Evolutionary conservation across 2,329 filamentous ascomycete genomes (phyloP).

Genomic region (Emergomyces pasteurianus): DNA sequence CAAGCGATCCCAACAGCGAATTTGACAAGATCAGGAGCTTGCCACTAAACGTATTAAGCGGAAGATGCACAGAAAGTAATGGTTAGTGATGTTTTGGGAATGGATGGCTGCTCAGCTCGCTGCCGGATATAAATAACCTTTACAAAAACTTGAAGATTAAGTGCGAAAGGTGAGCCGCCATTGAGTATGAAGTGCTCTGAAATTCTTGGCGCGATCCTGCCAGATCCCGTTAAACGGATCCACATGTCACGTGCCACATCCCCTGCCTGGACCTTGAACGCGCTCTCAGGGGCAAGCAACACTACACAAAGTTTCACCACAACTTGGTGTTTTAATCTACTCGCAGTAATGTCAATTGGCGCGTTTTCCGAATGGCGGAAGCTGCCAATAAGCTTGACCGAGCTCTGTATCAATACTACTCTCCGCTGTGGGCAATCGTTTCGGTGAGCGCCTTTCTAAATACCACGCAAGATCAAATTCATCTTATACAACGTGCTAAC

Average conservation of each 20-base stretch:
- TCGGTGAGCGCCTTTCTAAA: conserved; percentile 31
- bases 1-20: background rate
- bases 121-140: background rate
- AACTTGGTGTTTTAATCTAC: background rate
- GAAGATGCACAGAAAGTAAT: background rate
- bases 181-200: background rate
- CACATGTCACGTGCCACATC: background rate
- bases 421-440: conserved; percentile 94
- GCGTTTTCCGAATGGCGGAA: conserved; percentile 71
- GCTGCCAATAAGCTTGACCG: conserved; percentile 66
- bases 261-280: background rate
- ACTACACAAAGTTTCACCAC: conserved; percentile 1
- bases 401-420: conserved; percentile 90
- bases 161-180: background rate
- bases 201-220: background rate
- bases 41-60: no score
- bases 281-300: background rate
- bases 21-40: background rate
- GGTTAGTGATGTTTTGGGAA: background rate
- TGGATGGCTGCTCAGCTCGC: background rate
- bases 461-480: background rate
- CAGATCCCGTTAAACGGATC: background rate
- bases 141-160: background rate
- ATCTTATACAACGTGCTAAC: background rate
- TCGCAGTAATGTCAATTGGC: conserved; percentile 25